phyloP scores from a whole-genome alignment of 805 yeast species.

The Starmerella vaccinii region DNA sequence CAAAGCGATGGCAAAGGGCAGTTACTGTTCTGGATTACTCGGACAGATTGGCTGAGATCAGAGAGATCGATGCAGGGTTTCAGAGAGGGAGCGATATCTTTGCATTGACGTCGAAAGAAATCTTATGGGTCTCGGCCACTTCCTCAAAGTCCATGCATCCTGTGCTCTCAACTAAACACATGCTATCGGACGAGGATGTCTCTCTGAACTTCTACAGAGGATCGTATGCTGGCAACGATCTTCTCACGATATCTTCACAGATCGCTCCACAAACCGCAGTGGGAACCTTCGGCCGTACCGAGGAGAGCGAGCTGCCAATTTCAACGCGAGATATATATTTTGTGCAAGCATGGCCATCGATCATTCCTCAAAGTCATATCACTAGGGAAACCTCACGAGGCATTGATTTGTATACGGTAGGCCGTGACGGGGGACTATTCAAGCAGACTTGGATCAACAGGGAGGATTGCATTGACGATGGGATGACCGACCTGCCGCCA shows the following conservation, averaged over 20 bases:
- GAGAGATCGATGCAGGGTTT: conserved; percentile 15
- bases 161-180: conserved; percentile 65
- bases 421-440: conserved; percentile 22
- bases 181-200: conserved; percentile 44
- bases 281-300: conserved; percentile 31
- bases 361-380: conserved; percentile 21
- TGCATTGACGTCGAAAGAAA: conserved; percentile 55
- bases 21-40: conserved; percentile 6
- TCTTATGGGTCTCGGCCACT: conserved; percentile 39
- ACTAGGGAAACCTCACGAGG: conserved; percentile 4
- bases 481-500: conserved; percentile 8
- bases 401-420: conserved; percentile 13
- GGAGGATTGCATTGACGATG: neutral
- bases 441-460: conserved; percentile 12
- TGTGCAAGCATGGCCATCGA: conserved; percentile 22
- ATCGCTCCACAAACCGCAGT: conserved; percentile 30
- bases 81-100: conserved; percentile 35
- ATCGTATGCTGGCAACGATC: conserved; percentile 18
- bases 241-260: conserved; percentile 29
- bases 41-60: conserved; percentile 15
- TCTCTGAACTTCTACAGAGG: conserved; percentile 37
- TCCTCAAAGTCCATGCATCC: conserved; percentile 33
- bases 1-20: neutral
- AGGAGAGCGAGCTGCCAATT: conserved; percentile 31
- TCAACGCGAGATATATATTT: conserved; percentile 26